Evolutionary conservation across 805 yeast species (phyloP).

Genomic region (Nakazawaea pomicola): DNA sequence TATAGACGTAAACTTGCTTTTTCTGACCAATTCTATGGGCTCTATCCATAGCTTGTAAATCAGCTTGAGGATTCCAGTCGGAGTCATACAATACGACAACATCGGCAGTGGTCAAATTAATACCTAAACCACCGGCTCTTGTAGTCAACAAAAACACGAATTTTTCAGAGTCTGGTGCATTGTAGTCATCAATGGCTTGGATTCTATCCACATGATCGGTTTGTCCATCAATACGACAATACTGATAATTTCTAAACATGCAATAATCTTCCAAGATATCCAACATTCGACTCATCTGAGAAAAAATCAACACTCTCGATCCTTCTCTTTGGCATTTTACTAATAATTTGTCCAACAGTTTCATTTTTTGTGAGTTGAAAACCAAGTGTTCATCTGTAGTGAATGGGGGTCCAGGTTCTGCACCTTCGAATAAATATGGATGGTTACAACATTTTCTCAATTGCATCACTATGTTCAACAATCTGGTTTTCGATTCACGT

Average conservation of each 20-base stretch:
- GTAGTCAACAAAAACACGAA: constrained; percentile 76
- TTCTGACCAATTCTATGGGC: constrained; percentile 88
- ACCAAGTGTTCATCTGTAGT: constrained; percentile 83
- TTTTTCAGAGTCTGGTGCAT: constrained; percentile 66
- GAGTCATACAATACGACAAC: constrained; percentile 72
- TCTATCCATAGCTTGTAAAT: constrained; percentile 85
- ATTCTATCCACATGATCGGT: constrained; percentile 78
- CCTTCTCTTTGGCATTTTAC: constrained; percentile 62
- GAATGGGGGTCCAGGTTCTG: constrained; percentile 86
- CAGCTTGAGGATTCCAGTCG: constrained; percentile 90
- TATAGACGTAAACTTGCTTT: constrained; percentile 73
- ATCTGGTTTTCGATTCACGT: constrained; percentile 69
- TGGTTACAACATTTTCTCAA: constrained; percentile 81
- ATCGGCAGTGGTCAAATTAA: constrained; percentile 77
- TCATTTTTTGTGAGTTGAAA: constrained; percentile 65
- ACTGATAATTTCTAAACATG: constrained; percentile 59
- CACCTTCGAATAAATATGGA: constrained; percentile 82
- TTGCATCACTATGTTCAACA: constrained; percentile 80
- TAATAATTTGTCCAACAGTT: constrained; percentile 63
- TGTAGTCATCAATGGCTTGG: constrained; percentile 71
- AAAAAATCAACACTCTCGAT: constrained; percentile 71
- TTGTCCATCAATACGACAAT: constrained; percentile 80
- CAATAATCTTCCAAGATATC: constrained; percentile 81
- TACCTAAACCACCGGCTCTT: constrained; percentile 89
- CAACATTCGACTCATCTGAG: constrained; percentile 79